phyloP scores from a whole-genome alignment of 176 grass and related monocot species.

The Paspalum notatum region DNA sequence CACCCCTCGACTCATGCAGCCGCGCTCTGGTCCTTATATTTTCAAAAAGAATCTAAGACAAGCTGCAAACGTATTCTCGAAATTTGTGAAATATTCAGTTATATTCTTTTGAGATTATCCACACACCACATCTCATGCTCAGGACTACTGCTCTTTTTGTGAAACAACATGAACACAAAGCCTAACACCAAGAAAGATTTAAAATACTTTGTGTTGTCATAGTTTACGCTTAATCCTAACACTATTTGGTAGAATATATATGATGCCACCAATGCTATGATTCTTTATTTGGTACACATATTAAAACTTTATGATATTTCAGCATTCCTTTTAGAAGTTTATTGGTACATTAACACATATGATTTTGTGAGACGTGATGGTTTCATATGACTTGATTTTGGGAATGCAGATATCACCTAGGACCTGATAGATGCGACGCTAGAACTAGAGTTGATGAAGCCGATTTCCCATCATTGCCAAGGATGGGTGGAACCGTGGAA shows the following conservation, averaged over 20 bases:
- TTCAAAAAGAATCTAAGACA: background rate
- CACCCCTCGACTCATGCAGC: no score
- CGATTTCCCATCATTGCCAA: background rate
- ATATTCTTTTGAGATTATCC: background rate
- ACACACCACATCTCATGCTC: background rate
- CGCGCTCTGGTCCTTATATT: no score
- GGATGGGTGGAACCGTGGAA: background rate
- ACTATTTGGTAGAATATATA: background rate
- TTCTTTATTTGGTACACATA: no score
- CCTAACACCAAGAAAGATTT: background rate
- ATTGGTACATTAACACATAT: background rate
- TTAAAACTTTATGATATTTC: no score
- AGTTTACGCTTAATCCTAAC: background rate
- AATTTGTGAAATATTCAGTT: background rate
- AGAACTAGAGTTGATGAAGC: conserved; percentile 22
- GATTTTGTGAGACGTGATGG: background rate
- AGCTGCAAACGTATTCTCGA: conserved; percentile 1
- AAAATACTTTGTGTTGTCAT: background rate
- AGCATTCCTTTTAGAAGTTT: background rate
- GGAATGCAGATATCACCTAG: conserved; percentile 40
- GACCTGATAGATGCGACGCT: conserved; percentile 51
- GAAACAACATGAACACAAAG: background rate
- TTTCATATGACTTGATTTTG: background rate
- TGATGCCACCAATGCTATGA: no score
- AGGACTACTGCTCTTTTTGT: background rate